phyloP scores from a whole-genome alignment of 192 early-diverging fungal genomes.

The Backusella parvicylindrica region DNA sequence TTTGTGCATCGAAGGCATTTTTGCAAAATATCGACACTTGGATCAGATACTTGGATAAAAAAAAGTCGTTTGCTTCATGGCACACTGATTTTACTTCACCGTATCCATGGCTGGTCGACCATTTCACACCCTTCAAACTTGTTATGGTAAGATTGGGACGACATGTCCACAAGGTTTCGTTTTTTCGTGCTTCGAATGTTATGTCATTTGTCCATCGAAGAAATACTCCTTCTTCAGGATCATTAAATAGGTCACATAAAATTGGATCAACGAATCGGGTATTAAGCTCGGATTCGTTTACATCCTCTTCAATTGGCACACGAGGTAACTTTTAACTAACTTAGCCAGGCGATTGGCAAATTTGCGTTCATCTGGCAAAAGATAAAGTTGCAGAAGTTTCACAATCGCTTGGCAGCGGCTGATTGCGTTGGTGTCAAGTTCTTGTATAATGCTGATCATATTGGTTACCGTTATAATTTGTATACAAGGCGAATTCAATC shows the following conservation, averaged over 20 bases:
- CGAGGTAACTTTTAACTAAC: too few relatives aligned
- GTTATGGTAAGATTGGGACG: background rate
- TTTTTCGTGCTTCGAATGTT: background rate
- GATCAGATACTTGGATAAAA: background rate
- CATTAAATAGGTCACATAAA: background rate
- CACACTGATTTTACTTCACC: background rate
- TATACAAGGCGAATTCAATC: background rate
- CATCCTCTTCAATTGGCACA: background rate
- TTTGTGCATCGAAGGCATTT: constrained; percentile 4
- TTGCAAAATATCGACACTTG: constrained; percentile 3
- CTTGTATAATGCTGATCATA: background rate
- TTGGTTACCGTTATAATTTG: background rate
- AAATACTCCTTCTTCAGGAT: background rate
- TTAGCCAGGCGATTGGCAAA: too few relatives aligned
- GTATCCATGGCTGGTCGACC: constrained; percentile 4
- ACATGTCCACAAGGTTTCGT: background rate
- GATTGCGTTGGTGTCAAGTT: background rate
- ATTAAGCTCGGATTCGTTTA: background rate
- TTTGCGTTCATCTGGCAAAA: too few relatives aligned
- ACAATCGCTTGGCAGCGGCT: background rate
- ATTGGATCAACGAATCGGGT: background rate
- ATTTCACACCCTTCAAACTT: background rate
- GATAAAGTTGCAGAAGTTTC: too few relatives aligned
- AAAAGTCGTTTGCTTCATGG: background rate
- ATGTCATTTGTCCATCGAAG: background rate